Evolutionary conservation across 305 asterid genomes (phyloP).

Genomic region (Nicotiana rustica): DNA sequence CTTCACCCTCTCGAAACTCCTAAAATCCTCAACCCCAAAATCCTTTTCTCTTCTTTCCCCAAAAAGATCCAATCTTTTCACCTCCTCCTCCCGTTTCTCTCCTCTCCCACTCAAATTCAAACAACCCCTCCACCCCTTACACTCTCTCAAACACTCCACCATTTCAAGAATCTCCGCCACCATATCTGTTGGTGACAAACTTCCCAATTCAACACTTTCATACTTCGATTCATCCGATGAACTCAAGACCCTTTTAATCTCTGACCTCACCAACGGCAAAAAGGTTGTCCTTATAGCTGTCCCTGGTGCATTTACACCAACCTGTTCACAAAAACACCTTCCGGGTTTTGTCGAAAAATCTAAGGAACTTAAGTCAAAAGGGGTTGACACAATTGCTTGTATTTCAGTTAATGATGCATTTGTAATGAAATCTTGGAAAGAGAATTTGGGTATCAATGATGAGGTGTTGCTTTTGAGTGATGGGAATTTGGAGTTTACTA

Average conservation of each 20-base stretch:
- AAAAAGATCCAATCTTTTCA: slow-evolving; percentile 40
- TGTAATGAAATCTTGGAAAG: slow-evolving; percentile 95
- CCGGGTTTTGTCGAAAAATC: slow-evolving; percentile 84
- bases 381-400: slow-evolving; percentile 80
- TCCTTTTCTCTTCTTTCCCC: slow-evolving; percentile 48
- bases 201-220: slow-evolving; percentile 80
- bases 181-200: slow-evolving; percentile 83
- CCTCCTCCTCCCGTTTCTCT: slow-evolving; percentile 42
- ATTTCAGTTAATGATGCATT: slow-evolving; percentile 85
- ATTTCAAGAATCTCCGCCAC: slow-evolving; percentile 65
- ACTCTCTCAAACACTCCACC: slow-evolving; percentile 52
- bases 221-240: slow-evolving; percentile 81
- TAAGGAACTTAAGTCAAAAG: slow-evolving; percentile 73
- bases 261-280: slow-evolving; percentile 76
- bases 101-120: slow-evolving; percentile 44
- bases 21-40: slow-evolving; percentile 52
- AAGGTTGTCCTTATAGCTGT: slow-evolving; percentile 76
- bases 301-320: slow-evolving; percentile 92
- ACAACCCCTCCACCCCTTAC: slow-evolving; percentile 38
- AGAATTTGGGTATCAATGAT: slow-evolving; percentile 63
- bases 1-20: slow-evolving; percentile 56
- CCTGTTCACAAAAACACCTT: slow-evolving; percentile 90
- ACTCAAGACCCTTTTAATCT: slow-evolving; percentile 72
- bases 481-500: slow-evolving; percentile 78
- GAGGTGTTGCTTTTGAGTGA: slow-evolving; percentile 82